These are phyloP conservation scores for Amoeboaphelidium protococcarum DNA, from an alignment of 371 early-diverging fungal genomes.

Conservation along the genomic window DNA sequence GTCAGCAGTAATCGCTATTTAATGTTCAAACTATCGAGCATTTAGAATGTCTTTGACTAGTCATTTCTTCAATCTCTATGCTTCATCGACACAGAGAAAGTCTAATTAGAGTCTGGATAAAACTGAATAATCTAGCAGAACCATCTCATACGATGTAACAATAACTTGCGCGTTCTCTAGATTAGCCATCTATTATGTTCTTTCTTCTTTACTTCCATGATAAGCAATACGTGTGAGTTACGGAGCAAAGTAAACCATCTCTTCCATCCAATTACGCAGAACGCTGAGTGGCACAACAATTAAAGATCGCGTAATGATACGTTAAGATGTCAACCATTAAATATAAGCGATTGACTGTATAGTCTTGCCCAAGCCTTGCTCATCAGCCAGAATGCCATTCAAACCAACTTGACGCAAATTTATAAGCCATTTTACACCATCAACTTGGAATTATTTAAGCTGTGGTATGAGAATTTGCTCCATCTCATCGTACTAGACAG, in stretches of 20 bases:
- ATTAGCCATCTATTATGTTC: constrained; percentile 60
- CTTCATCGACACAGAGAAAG: constrained; percentile 86
- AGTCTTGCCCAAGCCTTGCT: constrained; percentile 62
- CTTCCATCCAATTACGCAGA: constrained; percentile 78
- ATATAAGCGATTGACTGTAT: constrained; percentile 87
- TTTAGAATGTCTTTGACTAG: constrained; percentile 59
- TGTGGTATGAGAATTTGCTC: too few species aligned
- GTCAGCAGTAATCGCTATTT: constrained; percentile 54
- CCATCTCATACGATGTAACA: constrained; percentile 48
- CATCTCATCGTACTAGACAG: too few species aligned
- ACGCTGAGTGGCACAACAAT: constrained; percentile 75
- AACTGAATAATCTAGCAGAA: too few species aligned
- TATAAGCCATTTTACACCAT: constrained; percentile 97
- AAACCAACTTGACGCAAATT: constrained; percentile 80
- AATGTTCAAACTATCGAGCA: constrained; percentile 39
- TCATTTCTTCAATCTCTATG: constrained; percentile 69
- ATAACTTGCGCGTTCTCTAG: constrained; percentile 47
- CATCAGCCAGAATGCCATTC: constrained; percentile 44
- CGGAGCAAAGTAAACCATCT: constrained; percentile 50
- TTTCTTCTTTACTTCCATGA: constrained; percentile 21
- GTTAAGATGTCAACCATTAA: constrained; percentile 47
- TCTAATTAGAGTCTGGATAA: too few species aligned
- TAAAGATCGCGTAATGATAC: constrained; percentile 65
- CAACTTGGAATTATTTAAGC: constrained; percentile 66
- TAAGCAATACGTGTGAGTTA: constrained; percentile 69